Evolutionary conservation across 2,329 filamentous ascomycete genomes (phyloP), one percentile per base, ranked within the genome.

Genomic region (Colletotrichum godetiae): DNA sequence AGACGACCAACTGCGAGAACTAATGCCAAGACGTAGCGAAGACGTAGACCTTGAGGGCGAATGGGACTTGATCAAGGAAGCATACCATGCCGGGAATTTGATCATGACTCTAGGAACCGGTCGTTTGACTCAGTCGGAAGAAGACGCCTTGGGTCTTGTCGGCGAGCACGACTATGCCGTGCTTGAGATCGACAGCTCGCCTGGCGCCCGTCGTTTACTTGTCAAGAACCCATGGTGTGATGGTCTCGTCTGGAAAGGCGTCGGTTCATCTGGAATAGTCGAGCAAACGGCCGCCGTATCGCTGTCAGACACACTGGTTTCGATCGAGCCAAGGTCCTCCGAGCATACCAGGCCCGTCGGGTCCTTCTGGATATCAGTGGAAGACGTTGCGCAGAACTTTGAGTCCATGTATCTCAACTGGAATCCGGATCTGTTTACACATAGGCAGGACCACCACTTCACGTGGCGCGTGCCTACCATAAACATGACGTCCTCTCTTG

Each of bases 161-260:
- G 93, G 94, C 22, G 93, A 98, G 80, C 97, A 99, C 81, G 96
- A 98, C 81, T 99, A 99, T 81, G 95, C 95, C 3, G 92, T 99
- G 4, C 86, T 98, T 65, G 92, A 97, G 72, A 87, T 99, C 81
- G 92, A 94, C 74, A 86, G 86, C 31, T 78, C 86, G 2, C 86
- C 88, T 4, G 89, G 89, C 1, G 89, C 89, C 74, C 90, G 92
- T 29, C 88, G 92, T 64, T 86, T 98, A 64, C 87, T 98, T 0
- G 89, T 99, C 75, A 99, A 99, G 83, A 99, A 99, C 78, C 97
- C 97, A 2, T 99, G 97, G 97, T 93, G 93, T 64, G 92, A 95
- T 79, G 95, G 94, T 4, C 91, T 92, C 56, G 89, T 91, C 7
- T 95, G 93, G 93, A 91, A 89, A 75, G 92, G 79, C 8, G 76